Percentiles rank a stretch among this genome's conserved stretches.
phyloP scores from a whole-genome alignment of 2,329 filamentous ascomycete species.

The Hypomyces perniciosus region DNA sequence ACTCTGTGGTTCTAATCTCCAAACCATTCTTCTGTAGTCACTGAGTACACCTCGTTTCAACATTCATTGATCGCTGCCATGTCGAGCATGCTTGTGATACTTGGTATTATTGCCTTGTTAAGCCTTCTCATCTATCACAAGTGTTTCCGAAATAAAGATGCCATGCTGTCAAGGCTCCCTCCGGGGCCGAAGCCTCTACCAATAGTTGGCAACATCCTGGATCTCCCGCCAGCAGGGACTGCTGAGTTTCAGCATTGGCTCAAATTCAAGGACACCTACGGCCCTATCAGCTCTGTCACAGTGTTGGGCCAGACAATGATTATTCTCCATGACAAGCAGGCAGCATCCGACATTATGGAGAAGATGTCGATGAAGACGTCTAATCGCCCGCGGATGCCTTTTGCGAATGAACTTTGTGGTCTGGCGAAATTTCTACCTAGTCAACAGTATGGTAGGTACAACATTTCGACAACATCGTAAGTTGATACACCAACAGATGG shows the following conservation, averaged over 20 bases:
- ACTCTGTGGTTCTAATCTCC: no score
- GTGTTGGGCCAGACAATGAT: constrained; percentile 30
- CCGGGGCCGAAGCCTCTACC: constrained; percentile 29
- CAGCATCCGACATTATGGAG: constrained; percentile 30
- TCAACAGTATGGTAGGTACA: constrained; percentile 15
- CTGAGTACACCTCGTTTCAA: no score
- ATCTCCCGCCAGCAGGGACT: constrained; percentile 31
- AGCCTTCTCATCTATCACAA: no score
- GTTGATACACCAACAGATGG: constrained; percentile 25
- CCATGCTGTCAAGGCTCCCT: no score
- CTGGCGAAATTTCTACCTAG: constrained; percentile 15
- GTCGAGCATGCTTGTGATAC: no score
- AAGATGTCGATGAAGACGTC: constrained; percentile 20
- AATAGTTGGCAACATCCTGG: constrained; percentile 39
- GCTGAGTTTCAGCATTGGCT: constrained; percentile 29
- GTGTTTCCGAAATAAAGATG: no score
- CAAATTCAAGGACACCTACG: constrained; percentile 27
- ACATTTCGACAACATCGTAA: constrained; percentile 21
- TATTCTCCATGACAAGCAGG: constrained; percentile 33
- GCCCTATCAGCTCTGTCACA: constrained; percentile 21
- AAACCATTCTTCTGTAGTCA: no score
- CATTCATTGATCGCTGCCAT: no score
- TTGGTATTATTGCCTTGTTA: no score
- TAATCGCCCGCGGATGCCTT: constrained; percentile 10
- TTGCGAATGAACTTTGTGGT: constrained; percentile 20